These are phyloP conservation scores for Spathaspora arborariae DNA, from an alignment of 805 yeast species.

Conservation along the genomic window DNA sequence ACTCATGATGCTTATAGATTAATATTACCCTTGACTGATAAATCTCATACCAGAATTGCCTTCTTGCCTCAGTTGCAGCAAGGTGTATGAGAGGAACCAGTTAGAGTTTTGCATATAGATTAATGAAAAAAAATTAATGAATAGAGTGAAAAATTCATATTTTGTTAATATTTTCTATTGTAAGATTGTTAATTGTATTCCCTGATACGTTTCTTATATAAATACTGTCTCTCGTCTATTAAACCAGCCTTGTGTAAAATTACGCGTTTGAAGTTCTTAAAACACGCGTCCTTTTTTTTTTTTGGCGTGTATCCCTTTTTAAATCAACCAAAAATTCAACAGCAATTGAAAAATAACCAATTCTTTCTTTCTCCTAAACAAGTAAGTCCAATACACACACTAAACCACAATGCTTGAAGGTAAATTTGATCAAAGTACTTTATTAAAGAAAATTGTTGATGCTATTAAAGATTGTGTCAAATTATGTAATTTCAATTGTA, in stretches of 20 bases:
- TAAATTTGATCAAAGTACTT: slow-evolving; percentile 87
- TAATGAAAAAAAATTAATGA: no score
- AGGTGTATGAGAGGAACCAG: neutral
- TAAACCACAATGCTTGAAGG: slow-evolving; percentile 83
- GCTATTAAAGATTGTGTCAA: slow-evolving; percentile 93
- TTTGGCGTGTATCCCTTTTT: neutral
- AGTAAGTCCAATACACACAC: neutral
- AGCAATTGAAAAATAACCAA: neutral
- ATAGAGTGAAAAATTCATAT: no score
- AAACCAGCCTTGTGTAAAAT: no score
- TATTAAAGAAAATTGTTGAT: slow-evolving; percentile 88
- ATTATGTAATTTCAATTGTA: slow-evolving; percentile 93
- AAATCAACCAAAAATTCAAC: neutral
- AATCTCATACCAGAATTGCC: slow-evolving; percentile 44
- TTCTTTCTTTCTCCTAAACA: slow-evolving; percentile 1
- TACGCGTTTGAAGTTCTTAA: no score
- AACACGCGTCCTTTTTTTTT: neutral
- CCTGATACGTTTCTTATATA: no score
- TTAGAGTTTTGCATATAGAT: no score
- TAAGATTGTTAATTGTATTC: no score
- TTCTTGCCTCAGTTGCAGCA: slow-evolving; percentile 32
- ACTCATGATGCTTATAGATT: slow-evolving; percentile 91
- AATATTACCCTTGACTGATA: slow-evolving; percentile 73
- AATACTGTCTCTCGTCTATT: no score
- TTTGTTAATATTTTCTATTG: no score